These are phyloP conservation scores for Phyllosticta ampelicida DNA, from an alignment of 2,329 filamentous ascomycete genomes.

Conservation along the genomic window DNA sequence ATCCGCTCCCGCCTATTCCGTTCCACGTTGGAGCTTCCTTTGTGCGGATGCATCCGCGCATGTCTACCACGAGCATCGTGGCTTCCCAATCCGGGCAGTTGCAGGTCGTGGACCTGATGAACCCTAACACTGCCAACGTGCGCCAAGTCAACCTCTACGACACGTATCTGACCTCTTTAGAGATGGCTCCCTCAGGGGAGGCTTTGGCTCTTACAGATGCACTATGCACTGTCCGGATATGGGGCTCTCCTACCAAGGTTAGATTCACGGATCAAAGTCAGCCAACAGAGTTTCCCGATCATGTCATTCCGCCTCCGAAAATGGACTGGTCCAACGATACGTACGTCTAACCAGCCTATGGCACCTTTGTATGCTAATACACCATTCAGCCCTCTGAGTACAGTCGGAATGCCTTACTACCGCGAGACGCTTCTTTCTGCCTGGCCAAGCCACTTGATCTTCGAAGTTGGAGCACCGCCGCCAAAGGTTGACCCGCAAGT, in stretches of 20 bases:
- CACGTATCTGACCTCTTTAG: slow-evolving; percentile 65
- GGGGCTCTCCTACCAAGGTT: slow-evolving; percentile 77
- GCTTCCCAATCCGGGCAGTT: slow-evolving; percentile 87
- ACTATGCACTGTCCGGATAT: slow-evolving; percentile 70
- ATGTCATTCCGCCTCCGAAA: slow-evolving; percentile 44
- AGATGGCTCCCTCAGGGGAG: slow-evolving; percentile 80
- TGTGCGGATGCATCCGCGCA: slow-evolving; percentile 90
- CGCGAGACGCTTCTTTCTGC: slow-evolving; percentile 76
- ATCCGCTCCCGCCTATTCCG: slow-evolving; percentile 78
- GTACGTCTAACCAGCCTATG: slow-evolving; percentile 33
- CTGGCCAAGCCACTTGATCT: slow-evolving; percentile 76
- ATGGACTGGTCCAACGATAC: slow-evolving; percentile 63
- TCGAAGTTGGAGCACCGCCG: slow-evolving; percentile 76
- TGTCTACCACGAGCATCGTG: slow-evolving; percentile 91
- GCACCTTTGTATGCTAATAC: slow-evolving; percentile 11
- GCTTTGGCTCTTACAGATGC: slow-evolving; percentile 71
- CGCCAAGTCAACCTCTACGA: slow-evolving; percentile 67
- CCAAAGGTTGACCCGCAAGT: slow-evolving; percentile 61
- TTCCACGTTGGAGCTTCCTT: slow-evolving; percentile 88
- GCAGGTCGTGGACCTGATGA: slow-evolving; percentile 92
- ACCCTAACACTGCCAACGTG: slow-evolving; percentile 77
- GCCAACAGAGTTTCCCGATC: slow-evolving; percentile 65
- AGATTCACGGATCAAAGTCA: slow-evolving; percentile 76
- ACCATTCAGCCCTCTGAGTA: slow-evolving; percentile 57
- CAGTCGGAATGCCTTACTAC: slow-evolving; percentile 88